Evolutionary conservation across 768 basidiomycete genomes (phyloP), one percentile per base, ranked within the genome.

Genomic region (Trametes sanguinea): DNA sequence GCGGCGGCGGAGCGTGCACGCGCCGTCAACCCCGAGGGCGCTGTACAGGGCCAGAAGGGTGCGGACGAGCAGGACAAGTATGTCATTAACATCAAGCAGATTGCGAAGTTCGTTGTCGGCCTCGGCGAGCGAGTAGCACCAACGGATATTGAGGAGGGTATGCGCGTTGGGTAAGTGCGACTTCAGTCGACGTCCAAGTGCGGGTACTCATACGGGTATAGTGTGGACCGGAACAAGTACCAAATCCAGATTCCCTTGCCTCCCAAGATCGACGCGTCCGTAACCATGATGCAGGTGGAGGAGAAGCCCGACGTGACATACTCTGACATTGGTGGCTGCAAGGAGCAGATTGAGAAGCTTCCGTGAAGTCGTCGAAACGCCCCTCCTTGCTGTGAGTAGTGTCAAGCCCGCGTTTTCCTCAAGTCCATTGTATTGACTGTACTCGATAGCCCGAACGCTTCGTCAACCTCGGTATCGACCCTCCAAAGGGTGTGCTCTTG

Each of bases 281-380:
- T 99, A 1, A 98, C 97, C 11, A 98, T 98, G 96, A 99, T 99
- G 97, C 94, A 96, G 76, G 96, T 98, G 22, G 96, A 98, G 74
- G 96, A 98, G 78, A 95, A 97, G 74, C 95, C 96, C 0, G 95
- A 97, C 68, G 94, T 98, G 42, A 98, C 96, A 2, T 98, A 98
- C 73, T 95, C 94, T 3, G 97, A 98, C 71, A 84, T 99, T 57
- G 97, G 97, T 63, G 97, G 97, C 4, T 98, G 97, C 77, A 98
- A 98, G 77, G 97, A 98, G 72, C 97, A 98, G 76, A 98, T 98
- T 66, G 97, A 99, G 81, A 98, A 98, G 78, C 82, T 99, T 47
- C 84, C 84, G 96, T 45, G 97, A 99, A 77, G 97, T 99, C 22
- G 97, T 99, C 17, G 97, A 98, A 76, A 92, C 93, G 1, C 97